Base-by-base conservation (phyloP, 2,329 filamentous ascomycete genomes). In the Fusarium sp. region DNA sequence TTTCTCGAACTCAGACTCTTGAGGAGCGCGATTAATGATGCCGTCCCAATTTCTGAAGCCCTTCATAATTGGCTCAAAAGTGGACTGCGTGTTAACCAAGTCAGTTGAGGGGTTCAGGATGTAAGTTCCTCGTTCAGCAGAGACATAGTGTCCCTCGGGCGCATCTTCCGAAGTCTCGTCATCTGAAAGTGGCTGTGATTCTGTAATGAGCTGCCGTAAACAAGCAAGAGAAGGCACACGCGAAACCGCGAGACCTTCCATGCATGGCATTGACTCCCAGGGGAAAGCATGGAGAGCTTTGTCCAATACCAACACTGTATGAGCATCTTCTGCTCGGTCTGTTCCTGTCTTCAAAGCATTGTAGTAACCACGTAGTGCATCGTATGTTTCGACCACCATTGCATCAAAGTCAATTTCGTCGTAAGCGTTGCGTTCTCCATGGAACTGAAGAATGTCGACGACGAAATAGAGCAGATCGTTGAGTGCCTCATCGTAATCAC, bases 371-470 rank as follows among this genome's bases (percentile, higher is more conserved):
- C 90, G 88, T 27, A 99, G 83, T 4, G 94, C 93, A 80, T 98
- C 95, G 41, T 94, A 87, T 0, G 93, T 93, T 74, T 97, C 94
- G 41, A 98, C 86, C 8, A 94, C 90, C 88, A 99, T 97, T 72
- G 87, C 83, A 70, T 99, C 96, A 77, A 98, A 97, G 79, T 98
- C 95, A 68, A 99, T 93, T 81, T 99, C 96, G 74, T 99, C 96
- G 80, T 98, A 98, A 1, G 97, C 96, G 77, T 98, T 99, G 49
- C 90, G 88, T 81, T 99, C 97, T 18, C 96, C 96, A 73, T 97
- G 93, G 80, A 99, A 98, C 78, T 98, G 96, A 5, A 99, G 85
- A 54, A 98, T 94, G 75, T 99, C 96, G 8, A 99, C 91, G 2
- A 98, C 92, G 77, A 98, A 98, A 81, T 98, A 98, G 6, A 99